Percentiles rank a stretch among this genome's conserved stretches.
Evolutionary conservation across 768 basidiomycete species (phyloP).

Genomic region (Arthromyces matolae): DNA sequence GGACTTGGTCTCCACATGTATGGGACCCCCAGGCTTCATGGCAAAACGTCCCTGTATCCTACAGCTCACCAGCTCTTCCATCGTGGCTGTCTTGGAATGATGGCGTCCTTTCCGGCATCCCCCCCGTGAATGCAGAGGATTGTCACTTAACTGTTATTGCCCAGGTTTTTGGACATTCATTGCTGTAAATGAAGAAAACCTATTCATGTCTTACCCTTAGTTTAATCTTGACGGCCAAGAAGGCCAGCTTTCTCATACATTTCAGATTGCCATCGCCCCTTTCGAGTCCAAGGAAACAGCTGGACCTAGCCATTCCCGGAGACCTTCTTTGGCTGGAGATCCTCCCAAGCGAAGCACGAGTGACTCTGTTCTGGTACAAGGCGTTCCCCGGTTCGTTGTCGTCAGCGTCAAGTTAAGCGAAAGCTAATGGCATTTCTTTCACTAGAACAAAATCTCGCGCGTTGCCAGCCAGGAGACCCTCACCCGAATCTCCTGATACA

Average conservation of each 20-base stretch:
- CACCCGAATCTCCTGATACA: conserved; percentile 45
- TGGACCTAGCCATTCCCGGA: conserved; percentile 37
- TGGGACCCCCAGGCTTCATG: conserved; percentile 96
- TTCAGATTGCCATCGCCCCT: conserved; percentile 72
- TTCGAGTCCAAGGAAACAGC: conserved; percentile 41
- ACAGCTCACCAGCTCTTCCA: conserved; percentile 78
- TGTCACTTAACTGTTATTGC: conserved; percentile 75
- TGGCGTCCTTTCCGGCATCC: conserved; percentile 77
- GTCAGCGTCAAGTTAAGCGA: background rate
- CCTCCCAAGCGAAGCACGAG: conserved; percentile 44
- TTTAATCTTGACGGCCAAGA: conserved; percentile 74
- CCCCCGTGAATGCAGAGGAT: conserved; percentile 70
- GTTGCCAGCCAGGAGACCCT: conserved; percentile 18
- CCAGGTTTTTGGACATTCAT: conserved; percentile 39
- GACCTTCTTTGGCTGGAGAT: conserved; percentile 40
- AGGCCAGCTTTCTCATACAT: conserved; percentile 60
- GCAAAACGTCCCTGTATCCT: conserved; percentile 73
- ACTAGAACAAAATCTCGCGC: conserved; percentile 27
- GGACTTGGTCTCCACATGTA: conserved; percentile 89
- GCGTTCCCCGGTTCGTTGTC: conserved; percentile 33
- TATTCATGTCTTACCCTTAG: conserved; percentile 41
- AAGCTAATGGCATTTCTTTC: conserved; percentile 1
- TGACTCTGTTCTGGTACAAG: conserved; percentile 43
- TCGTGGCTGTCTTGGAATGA: conserved; percentile 87
- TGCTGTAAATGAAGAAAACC: too few relatives aligned